Conservation (phyloP, 805 yeast genomes). For the Lachancea waltii region DNA sequence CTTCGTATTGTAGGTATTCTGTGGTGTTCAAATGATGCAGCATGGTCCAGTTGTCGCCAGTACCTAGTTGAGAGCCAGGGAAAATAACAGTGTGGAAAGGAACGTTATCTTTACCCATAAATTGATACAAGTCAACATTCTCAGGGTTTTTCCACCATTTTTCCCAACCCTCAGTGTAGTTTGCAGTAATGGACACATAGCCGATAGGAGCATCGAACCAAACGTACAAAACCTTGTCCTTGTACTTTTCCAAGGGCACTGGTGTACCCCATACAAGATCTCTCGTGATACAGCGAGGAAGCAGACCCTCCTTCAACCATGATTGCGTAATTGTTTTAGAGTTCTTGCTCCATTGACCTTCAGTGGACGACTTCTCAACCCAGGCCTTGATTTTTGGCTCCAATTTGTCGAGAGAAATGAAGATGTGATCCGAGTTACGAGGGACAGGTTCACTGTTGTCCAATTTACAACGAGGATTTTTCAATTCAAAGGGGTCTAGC, state of each 20-base stretch:
- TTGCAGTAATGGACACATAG: conserved; percentile 92
- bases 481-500: conserved; percentile 86
- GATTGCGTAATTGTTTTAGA: conserved; percentile 81
- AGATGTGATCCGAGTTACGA: conserved; percentile 77
- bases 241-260: conserved; percentile 81
- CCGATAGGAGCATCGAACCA: conserved; percentile 99
- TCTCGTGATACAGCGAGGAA: conserved; percentile 93
- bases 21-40: conserved; percentile 88
- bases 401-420: conserved; percentile 74
- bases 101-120: conserved; percentile 99
- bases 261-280: conserved; percentile 99
- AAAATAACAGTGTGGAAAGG: conserved; percentile 98
- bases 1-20: conserved; percentile 95
- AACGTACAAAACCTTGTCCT: conserved; percentile 88
- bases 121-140: conserved; percentile 81
- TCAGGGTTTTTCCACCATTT: conserved; percentile 96
- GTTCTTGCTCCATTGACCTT: conserved; percentile 90
- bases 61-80: conserved; percentile 90
- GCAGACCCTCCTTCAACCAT: conserved; percentile 91
- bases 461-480: conserved; percentile 91
- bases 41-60: conserved; percentile 83
- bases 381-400: conserved; percentile 70
- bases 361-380: conserved; percentile 58
- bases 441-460: conserved; percentile 79
- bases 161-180: conserved; percentile 74